Evolutionary conservation across 129 eudicot species (phyloP).

Genomic region (Scalesia atractyloides): DNA sequence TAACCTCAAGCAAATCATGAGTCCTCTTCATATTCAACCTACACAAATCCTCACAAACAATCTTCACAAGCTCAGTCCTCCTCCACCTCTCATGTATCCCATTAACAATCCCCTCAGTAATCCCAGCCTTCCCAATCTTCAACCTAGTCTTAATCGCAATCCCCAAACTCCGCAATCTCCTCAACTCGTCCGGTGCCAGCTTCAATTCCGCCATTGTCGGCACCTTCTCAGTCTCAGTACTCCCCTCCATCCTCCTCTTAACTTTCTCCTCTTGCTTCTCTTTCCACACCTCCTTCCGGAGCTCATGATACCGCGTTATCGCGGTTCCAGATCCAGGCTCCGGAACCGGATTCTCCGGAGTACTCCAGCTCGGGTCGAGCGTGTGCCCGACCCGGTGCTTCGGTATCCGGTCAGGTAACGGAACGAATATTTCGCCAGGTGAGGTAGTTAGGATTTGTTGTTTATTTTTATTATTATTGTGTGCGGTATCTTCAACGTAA

Average conservation of each 20-base stretch:
- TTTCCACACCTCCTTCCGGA: conserved; percentile 52
- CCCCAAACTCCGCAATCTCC: conserved; percentile 69
- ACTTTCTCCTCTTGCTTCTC: conserved; percentile 52
- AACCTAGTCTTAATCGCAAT: conserved; percentile 62
- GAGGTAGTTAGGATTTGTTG: conserved; percentile 26
- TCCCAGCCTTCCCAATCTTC: conserved; percentile 91
- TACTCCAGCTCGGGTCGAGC: conserved; percentile 92
- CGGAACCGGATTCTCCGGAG: conserved; percentile 87
- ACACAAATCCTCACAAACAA: conserved; percentile 76
- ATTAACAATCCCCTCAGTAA: conserved; percentile 92
- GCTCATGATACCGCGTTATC: conserved; percentile 50
- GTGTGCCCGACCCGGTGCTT: conserved; percentile 89
- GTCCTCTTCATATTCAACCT: conserved; percentile 94
- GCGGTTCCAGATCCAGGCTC: conserved; percentile 73
- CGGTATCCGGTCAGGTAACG: conserved; percentile 60
- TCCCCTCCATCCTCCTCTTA: conserved; percentile 40
- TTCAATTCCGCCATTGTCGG: conserved; percentile 86
- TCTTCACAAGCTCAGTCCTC: conserved; percentile 67
- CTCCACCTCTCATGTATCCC: conserved; percentile 99
- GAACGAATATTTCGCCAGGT: conserved; percentile 84
- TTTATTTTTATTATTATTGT: conserved; percentile 1
- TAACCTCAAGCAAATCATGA: conserved; percentile 90
- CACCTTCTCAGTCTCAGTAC: conserved; percentile 26
- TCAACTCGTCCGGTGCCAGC: conserved; percentile 56
- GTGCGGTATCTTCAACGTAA: conserved; percentile 46